Evolutionary conservation across 441 rosid genomes (phyloP).

Genomic region (Biscutella auriculata): DNA sequence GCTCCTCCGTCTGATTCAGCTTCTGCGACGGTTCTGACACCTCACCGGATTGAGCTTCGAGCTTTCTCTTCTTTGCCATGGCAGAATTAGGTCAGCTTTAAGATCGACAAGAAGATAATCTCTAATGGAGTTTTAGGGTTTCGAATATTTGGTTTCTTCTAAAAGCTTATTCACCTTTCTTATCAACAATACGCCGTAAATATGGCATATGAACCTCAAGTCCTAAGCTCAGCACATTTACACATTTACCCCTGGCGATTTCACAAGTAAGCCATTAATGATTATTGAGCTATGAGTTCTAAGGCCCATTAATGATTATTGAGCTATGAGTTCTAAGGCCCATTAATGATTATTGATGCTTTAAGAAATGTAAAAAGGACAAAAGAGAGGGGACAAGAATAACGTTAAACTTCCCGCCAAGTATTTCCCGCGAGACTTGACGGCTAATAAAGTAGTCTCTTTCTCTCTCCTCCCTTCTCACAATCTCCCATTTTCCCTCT

Average conservation of each 20-base stretch:
- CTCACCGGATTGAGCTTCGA: conserved; percentile 14
- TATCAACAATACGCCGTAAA: conserved; percentile 10
- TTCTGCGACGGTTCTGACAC: conserved; percentile 22
- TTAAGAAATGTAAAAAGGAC: no score
- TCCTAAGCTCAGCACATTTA: neutral
- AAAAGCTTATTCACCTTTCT: neutral
- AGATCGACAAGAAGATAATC: neutral
- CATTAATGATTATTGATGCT: neutral
- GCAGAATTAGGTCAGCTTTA: neutral
- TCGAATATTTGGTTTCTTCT: neutral
- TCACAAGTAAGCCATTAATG: neutral
- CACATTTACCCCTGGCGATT: neutral
- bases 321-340: neutral
- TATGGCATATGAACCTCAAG: neutral
- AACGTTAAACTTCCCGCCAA: conserved; percentile 2
- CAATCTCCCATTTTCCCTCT: neutral
- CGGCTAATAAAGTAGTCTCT: neutral
- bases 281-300: neutral
- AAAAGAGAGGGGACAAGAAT: neutral
- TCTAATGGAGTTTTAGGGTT: conserved; percentile 17
- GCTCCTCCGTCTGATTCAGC: conserved; percentile 9
- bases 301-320: conserved; percentile 3
- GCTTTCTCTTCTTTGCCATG: conserved; percentile 63
- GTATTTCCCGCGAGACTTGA: conserved; percentile 1
- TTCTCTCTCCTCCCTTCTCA: neutral